Evolutionary conservation across 371 early-diverging fungal species (phyloP).

Genomic region (Smittium culicis): DNA sequence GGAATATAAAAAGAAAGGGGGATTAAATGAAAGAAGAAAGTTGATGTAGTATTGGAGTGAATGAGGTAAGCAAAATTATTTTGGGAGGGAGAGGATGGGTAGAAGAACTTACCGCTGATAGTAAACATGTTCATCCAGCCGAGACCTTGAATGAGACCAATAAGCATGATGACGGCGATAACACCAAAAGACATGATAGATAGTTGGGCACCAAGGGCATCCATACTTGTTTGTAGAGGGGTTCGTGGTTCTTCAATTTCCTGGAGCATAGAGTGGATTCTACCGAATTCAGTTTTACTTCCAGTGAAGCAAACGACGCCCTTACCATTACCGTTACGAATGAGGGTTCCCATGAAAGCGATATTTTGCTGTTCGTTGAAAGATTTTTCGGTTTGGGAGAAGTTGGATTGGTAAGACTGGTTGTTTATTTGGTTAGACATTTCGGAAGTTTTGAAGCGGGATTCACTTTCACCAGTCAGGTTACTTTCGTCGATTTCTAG

Average conservation of each 20-base stretch:
- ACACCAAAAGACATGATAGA: constrained; percentile 72
- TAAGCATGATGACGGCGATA: constrained; percentile 73
- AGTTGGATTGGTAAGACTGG: constrained; percentile 40
- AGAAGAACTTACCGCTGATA: constrained; percentile 56
- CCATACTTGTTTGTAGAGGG: constrained; percentile 84
- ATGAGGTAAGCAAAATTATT: constrained; percentile 47
- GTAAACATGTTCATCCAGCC: constrained; percentile 91
- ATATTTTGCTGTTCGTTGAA: constrained; percentile 80
- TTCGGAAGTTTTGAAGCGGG: constrained; percentile 45
- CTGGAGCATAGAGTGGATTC: constrained; percentile 75
- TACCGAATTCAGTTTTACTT: constrained; percentile 77
- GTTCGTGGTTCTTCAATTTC: constrained; percentile 79
- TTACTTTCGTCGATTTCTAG: constrained; percentile 90
- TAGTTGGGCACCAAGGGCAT: constrained; percentile 92
- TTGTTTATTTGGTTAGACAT: constrained; percentile 67
- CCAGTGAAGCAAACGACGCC: constrained; percentile 86
- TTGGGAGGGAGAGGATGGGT: constrained; percentile 82
- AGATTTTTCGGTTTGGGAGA: constrained; percentile 66
- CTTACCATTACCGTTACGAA: constrained; percentile 77
- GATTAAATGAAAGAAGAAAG: no score
- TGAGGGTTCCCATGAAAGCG: constrained; percentile 89
- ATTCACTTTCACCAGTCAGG: constrained; percentile 84
- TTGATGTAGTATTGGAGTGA: no score
- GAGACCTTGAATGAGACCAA: constrained; percentile 78
- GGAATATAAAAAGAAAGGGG: no score